A percentile compares a stretch with the other conserved stretches of the same genome.
Conservation (phyloP, 768 basidiomycete species). For the Agaricus sinodeliciosus region DNA sequence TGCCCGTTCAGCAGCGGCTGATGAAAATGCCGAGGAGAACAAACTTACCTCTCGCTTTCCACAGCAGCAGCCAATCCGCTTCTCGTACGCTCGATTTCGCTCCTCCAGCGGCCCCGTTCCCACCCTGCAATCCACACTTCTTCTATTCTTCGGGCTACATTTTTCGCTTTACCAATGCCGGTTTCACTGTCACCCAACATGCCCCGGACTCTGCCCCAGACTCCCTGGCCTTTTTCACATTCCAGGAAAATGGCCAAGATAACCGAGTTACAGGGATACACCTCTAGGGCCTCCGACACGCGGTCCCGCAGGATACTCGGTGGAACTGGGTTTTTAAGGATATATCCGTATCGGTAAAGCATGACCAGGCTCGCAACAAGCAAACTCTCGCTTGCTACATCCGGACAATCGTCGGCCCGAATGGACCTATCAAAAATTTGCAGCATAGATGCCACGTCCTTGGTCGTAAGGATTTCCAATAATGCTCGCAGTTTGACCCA, state of each 20-base stretch:
- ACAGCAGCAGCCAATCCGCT: conserved; percentile 55
- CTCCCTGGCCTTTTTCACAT: conserved; percentile 66
- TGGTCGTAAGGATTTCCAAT: conserved; percentile 51
- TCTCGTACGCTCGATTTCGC: conserved; percentile 65
- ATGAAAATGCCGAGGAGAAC: neutral
- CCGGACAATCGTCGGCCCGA: conserved; percentile 15
- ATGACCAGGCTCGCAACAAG: conserved; percentile 48
- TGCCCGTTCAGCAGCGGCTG: conserved; percentile 4
- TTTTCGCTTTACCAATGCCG: conserved; percentile 36
- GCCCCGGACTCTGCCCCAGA: conserved; percentile 67
- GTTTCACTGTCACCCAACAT: conserved; percentile 43
- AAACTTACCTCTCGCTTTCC: conserved; percentile 58
- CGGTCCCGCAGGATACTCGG: conserved; percentile 54
- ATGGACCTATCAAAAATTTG: conserved; percentile 34
- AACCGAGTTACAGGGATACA: conserved; percentile 65
- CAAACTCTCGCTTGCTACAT: conserved; percentile 44
- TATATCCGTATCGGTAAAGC: conserved; percentile 51
- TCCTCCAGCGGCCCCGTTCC: conserved; percentile 67
- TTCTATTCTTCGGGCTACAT: conserved; percentile 48
- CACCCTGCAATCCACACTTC: conserved; percentile 81
- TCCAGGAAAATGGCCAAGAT: conserved; percentile 72
- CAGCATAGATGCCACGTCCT: conserved; percentile 32
- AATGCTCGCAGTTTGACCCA: conserved; percentile 65
- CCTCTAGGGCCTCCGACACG: conserved; percentile 43
- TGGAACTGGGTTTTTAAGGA: conserved; percentile 50